Evolutionary conservation across 1,284 basidiomycete species (phyloP).

Genomic region (Xerocomus subilludens): DNA sequence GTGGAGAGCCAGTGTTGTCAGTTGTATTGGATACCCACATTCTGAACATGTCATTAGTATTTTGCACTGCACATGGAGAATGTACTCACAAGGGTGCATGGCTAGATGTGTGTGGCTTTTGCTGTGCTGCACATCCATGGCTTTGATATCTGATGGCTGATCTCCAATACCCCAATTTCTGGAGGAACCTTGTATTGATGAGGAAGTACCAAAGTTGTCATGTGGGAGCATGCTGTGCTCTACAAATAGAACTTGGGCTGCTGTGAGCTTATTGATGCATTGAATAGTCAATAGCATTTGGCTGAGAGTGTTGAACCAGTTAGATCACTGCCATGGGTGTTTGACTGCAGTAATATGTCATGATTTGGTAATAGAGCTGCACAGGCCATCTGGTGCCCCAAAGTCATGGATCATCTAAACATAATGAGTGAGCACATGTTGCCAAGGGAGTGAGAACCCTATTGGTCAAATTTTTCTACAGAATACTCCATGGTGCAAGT

Average conservation of each 20-base stretch:
- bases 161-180: not conserved
- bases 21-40: not conserved
- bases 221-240: not conserved
- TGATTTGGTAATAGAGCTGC: not conserved
- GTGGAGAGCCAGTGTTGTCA: not conserved
- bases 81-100: not conserved
- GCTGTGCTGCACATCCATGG: not conserved
- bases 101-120: not conserved
- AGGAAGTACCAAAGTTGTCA: not conserved
- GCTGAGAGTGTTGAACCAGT: not conserved
- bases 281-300: not conserved
- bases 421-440: not conserved
- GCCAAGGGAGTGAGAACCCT: not conserved
- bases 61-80: no score
- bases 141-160: not conserved
- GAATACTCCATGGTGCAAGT: not conserved
- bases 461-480: not conserved
- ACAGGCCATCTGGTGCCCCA: not conserved
- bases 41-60: not conserved
- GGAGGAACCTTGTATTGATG: no score
- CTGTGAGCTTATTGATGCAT: not conserved
- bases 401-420: not conserved
- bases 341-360: conserved; percentile 1
- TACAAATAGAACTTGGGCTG: not conserved
- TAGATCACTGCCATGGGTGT: not conserved